phyloP scores from a whole-genome alignment of 2,329 filamentous ascomycete genomes.

The Penicillium sp. region DNA sequence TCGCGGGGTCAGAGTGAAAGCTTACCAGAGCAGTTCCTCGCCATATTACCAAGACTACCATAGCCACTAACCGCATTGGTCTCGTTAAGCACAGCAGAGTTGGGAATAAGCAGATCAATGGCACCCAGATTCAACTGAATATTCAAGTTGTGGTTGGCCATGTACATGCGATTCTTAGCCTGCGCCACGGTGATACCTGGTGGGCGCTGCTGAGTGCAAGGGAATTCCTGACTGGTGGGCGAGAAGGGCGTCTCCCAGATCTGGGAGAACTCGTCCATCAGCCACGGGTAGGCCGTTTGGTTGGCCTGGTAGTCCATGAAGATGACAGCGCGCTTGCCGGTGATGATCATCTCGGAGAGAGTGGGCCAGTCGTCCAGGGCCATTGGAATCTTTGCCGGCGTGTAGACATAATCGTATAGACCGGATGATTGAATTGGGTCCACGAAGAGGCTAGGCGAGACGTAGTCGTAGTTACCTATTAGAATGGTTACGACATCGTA shows the following conservation, averaged over 20 bases:
- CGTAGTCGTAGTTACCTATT: slow-evolving; percentile 79
- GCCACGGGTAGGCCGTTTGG: slow-evolving; percentile 74
- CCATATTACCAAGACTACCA: slow-evolving; percentile 66
- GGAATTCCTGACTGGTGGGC: slow-evolving; percentile 66
- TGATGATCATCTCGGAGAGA: slow-evolving; percentile 71
- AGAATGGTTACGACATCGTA: slow-evolving; percentile 87
- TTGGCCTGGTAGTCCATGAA: slow-evolving; percentile 86
- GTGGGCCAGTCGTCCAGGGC: slow-evolving; percentile 77
- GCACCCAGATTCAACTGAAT: slow-evolving; percentile 68
- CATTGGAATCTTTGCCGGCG: slow-evolving; percentile 70
- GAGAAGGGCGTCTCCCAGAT: slow-evolving; percentile 92
- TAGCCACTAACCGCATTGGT: slow-evolving; percentile 68
- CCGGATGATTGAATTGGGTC: slow-evolving; percentile 70
- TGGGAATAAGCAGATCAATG: slow-evolving; percentile 66
- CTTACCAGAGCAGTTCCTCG: slow-evolving; percentile 60
- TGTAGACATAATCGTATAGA: slow-evolving; percentile 70
- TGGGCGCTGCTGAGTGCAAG: slow-evolving; percentile 76
- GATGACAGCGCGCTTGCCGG: slow-evolving; percentile 69
- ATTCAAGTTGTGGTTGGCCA: slow-evolving; percentile 92
- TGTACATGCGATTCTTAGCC: slow-evolving; percentile 66
- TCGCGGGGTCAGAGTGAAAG: not conserved
- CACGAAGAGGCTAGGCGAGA: slow-evolving; percentile 63
- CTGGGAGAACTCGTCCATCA: slow-evolving; percentile 83
- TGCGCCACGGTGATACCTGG: slow-evolving; percentile 59
- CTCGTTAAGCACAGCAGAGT: slow-evolving; percentile 65